These are phyloP conservation scores for Auxenochlorella protothecoides DNA, from an alignment of 139 green algal genomes.

Conservation along the genomic window DNA sequence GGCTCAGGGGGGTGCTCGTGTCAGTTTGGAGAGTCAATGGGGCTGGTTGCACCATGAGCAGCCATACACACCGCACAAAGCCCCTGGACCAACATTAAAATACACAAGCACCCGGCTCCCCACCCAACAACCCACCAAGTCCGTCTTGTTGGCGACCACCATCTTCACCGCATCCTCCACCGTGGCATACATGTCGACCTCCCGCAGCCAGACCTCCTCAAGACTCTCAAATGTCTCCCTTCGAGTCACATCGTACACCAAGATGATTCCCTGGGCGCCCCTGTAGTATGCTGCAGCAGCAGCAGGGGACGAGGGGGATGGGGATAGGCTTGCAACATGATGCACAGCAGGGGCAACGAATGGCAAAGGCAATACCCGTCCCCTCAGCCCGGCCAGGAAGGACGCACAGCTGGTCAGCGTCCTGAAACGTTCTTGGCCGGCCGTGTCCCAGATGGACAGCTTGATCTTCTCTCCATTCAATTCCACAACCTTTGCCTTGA, in stretches of 20 bases:
- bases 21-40: no score
- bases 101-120: not conserved
- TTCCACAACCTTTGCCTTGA: conserved; percentile 82
- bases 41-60: no score
- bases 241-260: conserved; percentile 86
- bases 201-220: conserved; percentile 79
- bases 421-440: conserved; percentile 83
- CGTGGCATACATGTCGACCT: conserved; percentile 92
- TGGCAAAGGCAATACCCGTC: not conserved
- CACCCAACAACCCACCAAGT: conserved; percentile 42
- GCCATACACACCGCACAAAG: no score
- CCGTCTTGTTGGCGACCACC: conserved; percentile 94
- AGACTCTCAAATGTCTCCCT: conserved; percentile 83
- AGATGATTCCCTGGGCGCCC: conserved; percentile 75
- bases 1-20: no score
- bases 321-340: not conserved
- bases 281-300: conserved; percentile 74
- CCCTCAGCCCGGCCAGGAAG: not conserved
- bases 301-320: not conserved
- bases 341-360: not conserved
- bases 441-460: conserved; percentile 90
- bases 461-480: conserved; percentile 73
- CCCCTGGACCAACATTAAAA: not conserved
- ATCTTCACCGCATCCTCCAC: conserved; percentile 83
- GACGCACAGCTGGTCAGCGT: conserved; percentile 78